These are phyloP conservation scores for Curvularia verruculosa DNA, from an alignment of 2,329 filamentous ascomycete genomes.

Conservation along the genomic window DNA sequence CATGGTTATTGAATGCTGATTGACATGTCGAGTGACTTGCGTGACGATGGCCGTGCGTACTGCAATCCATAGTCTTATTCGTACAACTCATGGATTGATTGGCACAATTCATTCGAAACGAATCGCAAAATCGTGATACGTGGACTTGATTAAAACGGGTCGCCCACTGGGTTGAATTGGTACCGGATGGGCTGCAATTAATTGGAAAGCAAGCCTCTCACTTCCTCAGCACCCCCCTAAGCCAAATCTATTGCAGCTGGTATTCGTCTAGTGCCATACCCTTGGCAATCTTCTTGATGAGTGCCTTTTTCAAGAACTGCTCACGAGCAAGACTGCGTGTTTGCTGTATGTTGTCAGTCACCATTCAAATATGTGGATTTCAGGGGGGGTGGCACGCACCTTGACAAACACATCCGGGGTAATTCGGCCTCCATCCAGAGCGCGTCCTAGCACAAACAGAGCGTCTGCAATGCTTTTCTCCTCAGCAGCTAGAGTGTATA, in stretches of 20 bases:
- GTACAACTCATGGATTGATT: background rate
- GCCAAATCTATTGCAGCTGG: conserved; percentile 31
- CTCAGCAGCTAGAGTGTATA: conserved; percentile 88
- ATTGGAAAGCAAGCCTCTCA: background rate
- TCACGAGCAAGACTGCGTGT: conserved; percentile 77
- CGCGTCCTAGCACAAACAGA: conserved; percentile 79
- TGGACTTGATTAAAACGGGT: background rate
- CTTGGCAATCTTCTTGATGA: conserved; percentile 75
- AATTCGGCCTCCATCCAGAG: conserved; percentile 74
- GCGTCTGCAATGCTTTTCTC: conserved; percentile 86
- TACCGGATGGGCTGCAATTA: background rate
- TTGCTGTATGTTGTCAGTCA: conserved; percentile 45
- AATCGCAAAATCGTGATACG: background rate
- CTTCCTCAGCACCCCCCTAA: background rate
- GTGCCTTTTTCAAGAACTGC: conserved; percentile 82
- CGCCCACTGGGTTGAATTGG: background rate
- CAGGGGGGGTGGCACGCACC: conserved; percentile 51
- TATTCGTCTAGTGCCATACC: conserved; percentile 71
- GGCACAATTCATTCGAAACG: background rate
- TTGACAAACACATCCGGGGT: conserved; percentile 76
- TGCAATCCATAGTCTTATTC: background rate
- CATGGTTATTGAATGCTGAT: background rate
- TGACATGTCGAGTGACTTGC: background rate
- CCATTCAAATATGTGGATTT: background rate
- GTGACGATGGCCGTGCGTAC: background rate